Evolutionary conservation across 805 yeast genomes (phyloP), one percentile per base, ranked within the genome.

Genomic region (Yarrowia sp.): DNA sequence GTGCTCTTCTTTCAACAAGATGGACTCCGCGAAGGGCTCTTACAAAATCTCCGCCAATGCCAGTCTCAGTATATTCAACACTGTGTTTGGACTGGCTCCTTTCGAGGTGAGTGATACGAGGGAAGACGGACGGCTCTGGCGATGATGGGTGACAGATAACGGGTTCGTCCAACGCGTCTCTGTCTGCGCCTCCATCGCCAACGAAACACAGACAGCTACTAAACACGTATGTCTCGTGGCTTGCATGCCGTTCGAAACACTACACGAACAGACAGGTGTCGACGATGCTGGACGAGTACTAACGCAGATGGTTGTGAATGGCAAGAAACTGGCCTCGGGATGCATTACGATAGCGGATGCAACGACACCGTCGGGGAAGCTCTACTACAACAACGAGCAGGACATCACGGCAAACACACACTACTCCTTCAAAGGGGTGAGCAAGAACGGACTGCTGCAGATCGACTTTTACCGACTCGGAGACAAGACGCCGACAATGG

Each of bases 51-150:
- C 63, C 27, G 46, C 62, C 46, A 35, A 51, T 12, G 63, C 66
- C 38, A 53, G 42, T 19, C 51, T 64, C 53, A 60, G 62, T 21
- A 22, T 64, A 13, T 49, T 44, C 27, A 47, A 51, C 18, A 51
- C 69, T 33, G 63, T 67, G 60, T 68, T 68, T 51, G 70, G 70
- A 21, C 61, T 68, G 36, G 65, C 68, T 8, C 64, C 69, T 4
- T 58, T 68, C 16, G 61, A 65, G 64, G 68, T 66, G 58, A 29
- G 67, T 42, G 38, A 47, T 9, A 47, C 13, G 31, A 32, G 56
- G 12, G 21, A 10, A 21, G 21, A 65, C 32, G 67, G 2, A 21
- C 2, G 29, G n/a, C n/a, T n/a, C n/a, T n/a, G 6, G 1, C 13
- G 44, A 7, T 14, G 44, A 7, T 10, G 25, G 47, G 5, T 44